Evolutionary conservation across 257 asterid genomes (phyloP).

Genomic region (Lantana camara): DNA sequence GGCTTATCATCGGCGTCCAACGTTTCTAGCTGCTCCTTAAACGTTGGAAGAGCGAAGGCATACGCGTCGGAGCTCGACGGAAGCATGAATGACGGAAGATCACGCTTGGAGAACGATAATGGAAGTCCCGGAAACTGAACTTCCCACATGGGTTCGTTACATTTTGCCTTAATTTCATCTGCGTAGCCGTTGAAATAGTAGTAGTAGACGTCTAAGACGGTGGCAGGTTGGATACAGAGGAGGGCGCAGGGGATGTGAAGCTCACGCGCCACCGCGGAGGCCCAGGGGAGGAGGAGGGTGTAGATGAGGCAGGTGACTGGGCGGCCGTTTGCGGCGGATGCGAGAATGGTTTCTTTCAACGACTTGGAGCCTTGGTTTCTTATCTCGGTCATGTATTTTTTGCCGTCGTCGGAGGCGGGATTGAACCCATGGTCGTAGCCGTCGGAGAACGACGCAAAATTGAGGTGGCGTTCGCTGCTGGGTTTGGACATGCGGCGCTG

Average conservation of each 20-base stretch:
- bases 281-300: slow-evolving; percentile 65
- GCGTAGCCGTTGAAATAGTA: slow-evolving; percentile 51
- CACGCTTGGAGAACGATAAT: slow-evolving; percentile 31
- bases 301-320: slow-evolving; percentile 54
- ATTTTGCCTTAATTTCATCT: slow-evolving; percentile 25
- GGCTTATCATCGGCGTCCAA: slow-evolving; percentile 40
- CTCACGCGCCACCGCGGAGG: slow-evolving; percentile 50
- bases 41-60: slow-evolving; percentile 23
- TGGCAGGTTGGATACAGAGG: slow-evolving; percentile 72
- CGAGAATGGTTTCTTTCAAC: slow-evolving; percentile 26
- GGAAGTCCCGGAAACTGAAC: slow-evolving; percentile 56
- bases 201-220: slow-evolving; percentile 52
- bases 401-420: slow-evolving; percentile 10
- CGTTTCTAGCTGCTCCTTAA: slow-evolving; percentile 48
- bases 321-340: slow-evolving; percentile 30
- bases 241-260: slow-evolving; percentile 50
- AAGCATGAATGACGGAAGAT: slow-evolving; percentile 57
- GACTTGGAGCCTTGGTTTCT: slow-evolving; percentile 36
- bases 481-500: slow-evolving; percentile 33
- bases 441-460: slow-evolving; percentile 49
- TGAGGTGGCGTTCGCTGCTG: slow-evolving; percentile 32
- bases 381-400: slow-evolving; percentile 27
- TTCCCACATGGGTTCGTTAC: slow-evolving; percentile 3
- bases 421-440: slow-evolving; percentile 55
- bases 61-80: slow-evolving; percentile 21